phyloP scores from a whole-genome alignment of 2,329 filamentous ascomycete genomes.

The Exophiala sp. region DNA sequence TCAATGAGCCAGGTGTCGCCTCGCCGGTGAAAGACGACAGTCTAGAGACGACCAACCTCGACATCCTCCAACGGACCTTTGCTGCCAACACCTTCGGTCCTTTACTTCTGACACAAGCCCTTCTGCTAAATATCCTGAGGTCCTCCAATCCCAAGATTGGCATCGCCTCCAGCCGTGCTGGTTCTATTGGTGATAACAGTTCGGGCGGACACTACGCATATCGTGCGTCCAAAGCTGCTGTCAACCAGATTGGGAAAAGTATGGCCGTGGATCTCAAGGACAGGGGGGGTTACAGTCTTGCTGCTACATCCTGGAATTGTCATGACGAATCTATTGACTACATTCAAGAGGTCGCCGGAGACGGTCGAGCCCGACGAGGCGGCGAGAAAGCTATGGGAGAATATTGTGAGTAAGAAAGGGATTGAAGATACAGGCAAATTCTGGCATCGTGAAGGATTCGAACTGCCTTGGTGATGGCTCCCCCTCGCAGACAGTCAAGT shows the following conservation, averaged over 20 bases:
- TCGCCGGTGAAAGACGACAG: constrained; percentile 32
- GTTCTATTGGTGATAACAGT: constrained; percentile 40
- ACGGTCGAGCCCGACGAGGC: constrained; percentile 44
- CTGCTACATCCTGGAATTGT: constrained; percentile 44
- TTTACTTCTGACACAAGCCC: constrained; percentile 41
- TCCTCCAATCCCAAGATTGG: constrained; percentile 34
- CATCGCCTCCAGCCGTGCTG: constrained; percentile 42
- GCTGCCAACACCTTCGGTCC: constrained; percentile 43
- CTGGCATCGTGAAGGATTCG: constrained; percentile 42
- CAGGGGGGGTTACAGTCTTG: constrained; percentile 37
- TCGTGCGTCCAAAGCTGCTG: constrained; percentile 41
- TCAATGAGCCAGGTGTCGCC: constrained; percentile 32
- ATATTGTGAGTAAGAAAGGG: constrained; percentile 37
- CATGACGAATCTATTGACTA: constrained; percentile 34
- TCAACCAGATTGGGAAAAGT: constrained; percentile 43
- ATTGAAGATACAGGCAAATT: constrained; percentile 41
- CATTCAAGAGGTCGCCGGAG: constrained; percentile 28
- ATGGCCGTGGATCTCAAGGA: constrained; percentile 41
- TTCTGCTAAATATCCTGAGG: constrained; percentile 38
- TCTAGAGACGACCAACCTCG: constrained; percentile 28
- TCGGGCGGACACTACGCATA: constrained; percentile 43
- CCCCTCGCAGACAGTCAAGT: no score
- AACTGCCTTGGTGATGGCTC: constrained; percentile 38
- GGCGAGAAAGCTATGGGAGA: constrained; percentile 40
- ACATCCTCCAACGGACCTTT: constrained; percentile 34